phyloP scores from a whole-genome alignment of 129 eudicot species.

The Flaveria ramosissima region DNA sequence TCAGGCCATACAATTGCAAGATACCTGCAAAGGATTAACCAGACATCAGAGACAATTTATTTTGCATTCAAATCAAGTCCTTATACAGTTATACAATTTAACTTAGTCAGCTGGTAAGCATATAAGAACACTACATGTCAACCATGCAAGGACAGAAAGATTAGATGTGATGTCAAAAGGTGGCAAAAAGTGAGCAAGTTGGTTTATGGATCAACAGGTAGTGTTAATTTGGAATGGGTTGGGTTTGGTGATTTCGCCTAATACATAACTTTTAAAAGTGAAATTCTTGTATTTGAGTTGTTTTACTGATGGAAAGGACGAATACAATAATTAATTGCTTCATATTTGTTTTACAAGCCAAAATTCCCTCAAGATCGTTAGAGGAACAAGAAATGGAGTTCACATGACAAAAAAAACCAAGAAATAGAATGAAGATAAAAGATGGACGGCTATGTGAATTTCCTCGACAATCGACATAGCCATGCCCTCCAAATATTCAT shows the following conservation, averaged over 20 bases:
- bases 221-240: background rate
- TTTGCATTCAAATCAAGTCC: slow-evolving; percentile 1
- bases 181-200: background rate
- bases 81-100: background rate
- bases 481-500: background rate
- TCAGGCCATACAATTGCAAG: slow-evolving; percentile 96
- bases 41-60: slow-evolving; percentile 15
- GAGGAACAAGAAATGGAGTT: background rate
- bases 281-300: background rate
- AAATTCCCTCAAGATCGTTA: background rate
- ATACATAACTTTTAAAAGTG: background rate
- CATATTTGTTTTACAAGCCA: background rate
- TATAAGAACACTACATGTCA: slow-evolving; percentile 20
- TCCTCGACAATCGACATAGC: background rate
- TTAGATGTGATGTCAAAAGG: slow-evolving; percentile 16
- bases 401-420: background rate
- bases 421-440: background rate
- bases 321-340: background rate
- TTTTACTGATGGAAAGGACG: background rate
- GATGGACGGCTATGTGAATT: background rate
- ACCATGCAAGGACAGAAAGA: slow-evolving; percentile 3
- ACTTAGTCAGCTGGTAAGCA: background rate
- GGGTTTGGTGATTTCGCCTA: background rate
- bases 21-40: slow-evolving; percentile 59
- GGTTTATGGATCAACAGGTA: background rate